Evolutionary conservation across 169 alveolate genomes (phyloP).

Genomic region (Plasmodium fragile): DNA sequence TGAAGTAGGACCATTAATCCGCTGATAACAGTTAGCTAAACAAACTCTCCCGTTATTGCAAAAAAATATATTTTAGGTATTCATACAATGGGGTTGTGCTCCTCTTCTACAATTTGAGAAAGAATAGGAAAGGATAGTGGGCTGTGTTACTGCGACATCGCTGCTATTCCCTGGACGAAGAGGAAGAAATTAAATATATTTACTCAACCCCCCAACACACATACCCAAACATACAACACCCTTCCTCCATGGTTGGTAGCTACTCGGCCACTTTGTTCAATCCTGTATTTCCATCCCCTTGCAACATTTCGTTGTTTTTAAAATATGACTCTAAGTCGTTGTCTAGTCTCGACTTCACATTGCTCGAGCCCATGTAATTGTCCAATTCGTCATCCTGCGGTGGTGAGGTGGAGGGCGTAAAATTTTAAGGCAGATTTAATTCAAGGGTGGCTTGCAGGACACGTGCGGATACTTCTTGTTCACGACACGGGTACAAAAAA

Average conservation of each 20-base stretch:
- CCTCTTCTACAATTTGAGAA: background rate
- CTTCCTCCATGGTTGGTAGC: background rate
- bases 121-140: background rate
- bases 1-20: background rate
- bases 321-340: conserved; percentile 71
- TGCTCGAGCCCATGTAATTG: conserved; percentile 65
- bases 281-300: conserved; percentile 26
- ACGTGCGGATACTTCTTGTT: background rate
- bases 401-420: background rate
- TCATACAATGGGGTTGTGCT: background rate
- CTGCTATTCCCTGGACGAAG: background rate
- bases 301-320: conserved; percentile 30
- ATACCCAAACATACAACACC: background rate
- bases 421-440: background rate
- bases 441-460: background rate
- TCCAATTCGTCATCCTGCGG: conserved; percentile 69
- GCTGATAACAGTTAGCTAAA: background rate
- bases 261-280: conserved; percentile 42
- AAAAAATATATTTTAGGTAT: background rate
- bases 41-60: background rate
- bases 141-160: background rate
- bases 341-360: conserved; percentile 59
- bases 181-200: background rate
- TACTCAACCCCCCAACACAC: background rate
- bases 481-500: background rate